phyloP scores from a whole-genome alignment of 2,329 filamentous ascomycete genomes.

The Clathrospora elynae region DNA sequence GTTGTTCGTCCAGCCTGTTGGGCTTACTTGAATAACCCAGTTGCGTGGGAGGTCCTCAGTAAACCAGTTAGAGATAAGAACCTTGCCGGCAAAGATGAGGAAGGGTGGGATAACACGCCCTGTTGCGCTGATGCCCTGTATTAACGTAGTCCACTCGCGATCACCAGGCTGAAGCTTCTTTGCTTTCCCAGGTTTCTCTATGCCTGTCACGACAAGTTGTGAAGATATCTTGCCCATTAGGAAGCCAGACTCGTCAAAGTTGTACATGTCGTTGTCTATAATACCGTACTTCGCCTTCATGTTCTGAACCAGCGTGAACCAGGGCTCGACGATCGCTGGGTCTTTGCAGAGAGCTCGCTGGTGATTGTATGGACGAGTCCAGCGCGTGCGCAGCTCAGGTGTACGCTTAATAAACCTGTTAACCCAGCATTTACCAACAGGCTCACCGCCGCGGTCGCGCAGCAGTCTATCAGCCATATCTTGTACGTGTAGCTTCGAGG shows the following conservation, averaged over 20 bases:
- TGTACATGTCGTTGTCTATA: constrained; percentile 18
- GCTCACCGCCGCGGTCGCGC: constrained; percentile 2
- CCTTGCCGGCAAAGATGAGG: constrained; percentile 25
- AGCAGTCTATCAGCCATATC: constrained; percentile 9
- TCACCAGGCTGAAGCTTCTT: constrained; percentile 33
- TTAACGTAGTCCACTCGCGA: constrained; percentile 34
- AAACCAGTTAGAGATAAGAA: constrained; percentile 7
- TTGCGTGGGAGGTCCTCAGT: constrained; percentile 19
- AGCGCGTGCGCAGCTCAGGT: constrained; percentile 14
- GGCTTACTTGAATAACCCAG: constrained; percentile 36
- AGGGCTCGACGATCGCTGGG: constrained; percentile 10
- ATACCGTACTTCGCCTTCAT: constrained; percentile 17
- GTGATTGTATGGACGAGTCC: constrained; percentile 11
- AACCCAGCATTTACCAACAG: constrained; percentile 19
- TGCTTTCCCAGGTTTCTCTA: constrained; percentile 20
- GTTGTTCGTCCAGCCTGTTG: constrained; percentile 47
- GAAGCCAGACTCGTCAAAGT: constrained; percentile 40
- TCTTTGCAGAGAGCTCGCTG: constrained; percentile 19
- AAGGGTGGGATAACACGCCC: constrained; percentile 17
- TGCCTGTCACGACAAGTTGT: constrained; percentile 33
- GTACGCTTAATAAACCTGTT: constrained; percentile 19
- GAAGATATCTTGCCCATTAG: constrained; percentile 38
- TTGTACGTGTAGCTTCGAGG: not conserved
- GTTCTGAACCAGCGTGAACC: constrained; percentile 4
- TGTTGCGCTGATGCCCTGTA: constrained; percentile 20